Conservation (phyloP, 2,329 filamentous ascomycete species). For the Venturia asperata region DNA sequence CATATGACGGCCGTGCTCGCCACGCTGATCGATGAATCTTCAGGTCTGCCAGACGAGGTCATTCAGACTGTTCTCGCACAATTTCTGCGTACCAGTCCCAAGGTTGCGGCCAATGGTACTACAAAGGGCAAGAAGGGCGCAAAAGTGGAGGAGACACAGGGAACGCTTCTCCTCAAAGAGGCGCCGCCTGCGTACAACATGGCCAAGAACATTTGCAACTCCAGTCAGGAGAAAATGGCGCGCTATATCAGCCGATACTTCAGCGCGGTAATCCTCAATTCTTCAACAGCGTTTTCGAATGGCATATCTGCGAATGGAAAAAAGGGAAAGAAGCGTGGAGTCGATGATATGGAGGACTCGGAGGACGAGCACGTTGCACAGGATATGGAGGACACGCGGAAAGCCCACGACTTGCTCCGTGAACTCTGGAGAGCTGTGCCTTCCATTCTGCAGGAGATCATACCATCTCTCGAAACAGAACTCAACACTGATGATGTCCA, state of each 20-base stretch:
- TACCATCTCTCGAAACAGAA: constrained; percentile 78
- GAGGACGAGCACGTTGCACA: constrained; percentile 53
- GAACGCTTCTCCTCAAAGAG: constrained; percentile 78
- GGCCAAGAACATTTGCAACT: constrained; percentile 89
- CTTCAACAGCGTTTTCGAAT: constrained; percentile 50
- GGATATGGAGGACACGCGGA: constrained; percentile 74
- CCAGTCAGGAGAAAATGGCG: constrained; percentile 87
- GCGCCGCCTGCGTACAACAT: constrained; percentile 92
- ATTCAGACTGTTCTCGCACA: constrained; percentile 93
- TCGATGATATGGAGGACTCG: constrained; percentile 36
- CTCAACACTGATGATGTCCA: constrained; percentile 83
- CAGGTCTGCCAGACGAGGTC: constrained; percentile 68
- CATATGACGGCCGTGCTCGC: constrained; percentile 82
- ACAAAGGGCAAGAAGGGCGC: constrained; percentile 46
- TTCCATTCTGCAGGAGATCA: constrained; percentile 80
- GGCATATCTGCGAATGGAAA: constrained; percentile 33
- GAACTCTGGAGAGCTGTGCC: constrained; percentile 93
- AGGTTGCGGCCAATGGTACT: constrained; percentile 36
- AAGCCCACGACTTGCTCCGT: constrained; percentile 80
- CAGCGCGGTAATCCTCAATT: constrained; percentile 90
- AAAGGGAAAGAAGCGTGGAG: constrained; percentile 41
- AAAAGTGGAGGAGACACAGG: constrained; percentile 65
- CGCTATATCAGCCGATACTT: constrained; percentile 94
- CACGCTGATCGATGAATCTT: constrained; percentile 78
- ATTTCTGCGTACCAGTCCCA: constrained; percentile 80